Percentiles rank a stretch among this genome's conserved stretches.
Conservation (phyloP, 2,329 filamentous ascomycete species). For the Trematosphaeria pertusa region DNA sequence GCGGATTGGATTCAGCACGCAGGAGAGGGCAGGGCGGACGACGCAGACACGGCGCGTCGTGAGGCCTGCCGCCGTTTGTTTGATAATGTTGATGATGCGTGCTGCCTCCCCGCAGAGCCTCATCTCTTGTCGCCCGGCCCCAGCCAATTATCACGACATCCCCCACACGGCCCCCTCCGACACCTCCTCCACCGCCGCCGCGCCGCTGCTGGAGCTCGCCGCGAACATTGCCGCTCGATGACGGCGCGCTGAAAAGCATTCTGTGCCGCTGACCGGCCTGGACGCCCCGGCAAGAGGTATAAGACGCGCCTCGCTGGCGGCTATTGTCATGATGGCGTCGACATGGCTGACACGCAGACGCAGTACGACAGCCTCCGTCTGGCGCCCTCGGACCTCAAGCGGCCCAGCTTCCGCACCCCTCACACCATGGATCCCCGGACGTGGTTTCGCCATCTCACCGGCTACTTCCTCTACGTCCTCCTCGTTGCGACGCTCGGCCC, state of each 20-base stretch:
- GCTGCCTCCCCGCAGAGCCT: conserved; percentile 33
- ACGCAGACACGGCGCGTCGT: neutral
- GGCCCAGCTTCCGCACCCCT: conserved; percentile 18
- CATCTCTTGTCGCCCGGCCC: conserved; percentile 20
- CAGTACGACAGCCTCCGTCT: conserved; percentile 15
- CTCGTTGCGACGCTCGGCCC: conserved; percentile 82
- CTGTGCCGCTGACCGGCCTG: conserved; percentile 18
- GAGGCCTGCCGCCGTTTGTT: neutral
- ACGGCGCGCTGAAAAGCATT: conserved; percentile 17
- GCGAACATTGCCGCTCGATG: conserved; percentile 16
- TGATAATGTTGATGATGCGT: neutral
- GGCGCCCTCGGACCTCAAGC: conserved; percentile 15
- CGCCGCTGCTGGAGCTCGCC: conserved; percentile 16
- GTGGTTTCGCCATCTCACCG: conserved; percentile 64
- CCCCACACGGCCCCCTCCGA: conserved; percentile 18
- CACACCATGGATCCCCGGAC: conserved; percentile 46
- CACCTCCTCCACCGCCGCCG: conserved; percentile 3
- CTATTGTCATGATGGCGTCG: conserved; percentile 20
- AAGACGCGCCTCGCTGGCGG: conserved; percentile 5
- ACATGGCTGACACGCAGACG: conserved; percentile 19
- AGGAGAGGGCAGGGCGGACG: too few relatives aligned
- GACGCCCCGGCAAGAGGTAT: conserved; percentile 14
- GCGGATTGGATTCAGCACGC: neutral
- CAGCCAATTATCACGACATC: conserved; percentile 10
- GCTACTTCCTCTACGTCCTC: conserved; percentile 80